Conservation (phyloP, 345 rosid species). For the Jatropha curcas region DNA sequence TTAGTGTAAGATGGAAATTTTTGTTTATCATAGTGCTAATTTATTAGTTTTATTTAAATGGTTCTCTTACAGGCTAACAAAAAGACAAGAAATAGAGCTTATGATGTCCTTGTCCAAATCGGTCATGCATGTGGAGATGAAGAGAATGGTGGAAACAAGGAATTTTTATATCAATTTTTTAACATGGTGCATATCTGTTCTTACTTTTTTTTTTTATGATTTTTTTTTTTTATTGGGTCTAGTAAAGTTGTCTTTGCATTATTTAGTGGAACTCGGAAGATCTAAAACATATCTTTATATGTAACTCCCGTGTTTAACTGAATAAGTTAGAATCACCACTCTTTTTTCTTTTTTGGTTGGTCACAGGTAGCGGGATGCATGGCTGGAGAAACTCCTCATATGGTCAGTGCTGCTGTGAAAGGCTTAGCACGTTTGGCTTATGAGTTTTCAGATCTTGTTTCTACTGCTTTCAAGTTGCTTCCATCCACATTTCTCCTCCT, state of each 20-base stretch:
- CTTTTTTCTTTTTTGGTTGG: slow-evolving; percentile 18
- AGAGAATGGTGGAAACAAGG: slow-evolving; percentile 76
- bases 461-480: slow-evolving; percentile 72
- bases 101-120: slow-evolving; percentile 88
- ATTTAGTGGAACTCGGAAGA: too few species aligned
- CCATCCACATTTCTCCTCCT: slow-evolving; percentile 92
- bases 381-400: slow-evolving; percentile 92
- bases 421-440: slow-evolving; percentile 93
- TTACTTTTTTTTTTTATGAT: not conserved
- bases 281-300: too few species aligned
- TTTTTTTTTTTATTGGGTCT: not conserved
- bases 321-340: too few species aligned
- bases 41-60: slow-evolving; percentile 7
- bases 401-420: slow-evolving; percentile 96
- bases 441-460: slow-evolving; percentile 88
- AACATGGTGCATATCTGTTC: slow-evolving; percentile 54
- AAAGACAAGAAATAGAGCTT: slow-evolving; percentile 92
- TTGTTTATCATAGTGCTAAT: not conserved
- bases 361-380: slow-evolving; percentile 88
- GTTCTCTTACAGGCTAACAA: slow-evolving; percentile 64
- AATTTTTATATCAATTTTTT: slow-evolving; percentile 68
- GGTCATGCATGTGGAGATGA: slow-evolving; percentile 92
- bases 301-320: too few species aligned
- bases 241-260: slow-evolving; percentile 3
- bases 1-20: not conserved